phyloP scores from a whole-genome alignment of 2,329 filamentous ascomycete genomes.

The Calonectria pseudoreteaudii region DNA sequence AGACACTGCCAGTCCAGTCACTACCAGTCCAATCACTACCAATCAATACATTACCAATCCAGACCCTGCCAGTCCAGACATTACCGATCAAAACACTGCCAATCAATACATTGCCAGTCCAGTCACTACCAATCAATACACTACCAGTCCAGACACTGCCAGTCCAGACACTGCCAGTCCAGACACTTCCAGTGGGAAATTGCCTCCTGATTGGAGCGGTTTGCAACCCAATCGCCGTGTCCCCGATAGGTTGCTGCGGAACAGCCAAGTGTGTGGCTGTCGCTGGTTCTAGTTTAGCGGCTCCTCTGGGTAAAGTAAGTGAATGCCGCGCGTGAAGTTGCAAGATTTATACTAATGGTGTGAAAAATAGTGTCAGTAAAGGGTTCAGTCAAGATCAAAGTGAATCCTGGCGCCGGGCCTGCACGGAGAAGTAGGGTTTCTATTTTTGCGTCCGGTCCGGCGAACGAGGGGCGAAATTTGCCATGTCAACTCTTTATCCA shows the following conservation, averaged over 20 bases:
- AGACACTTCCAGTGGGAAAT: not conserved
- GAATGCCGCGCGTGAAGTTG: not conserved
- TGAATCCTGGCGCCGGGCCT: not conserved
- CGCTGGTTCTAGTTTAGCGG: no score
- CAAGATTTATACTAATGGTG: not conserved
- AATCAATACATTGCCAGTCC: no score
- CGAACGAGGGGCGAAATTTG: not conserved
- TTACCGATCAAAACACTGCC: no score
- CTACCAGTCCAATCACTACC: no score
- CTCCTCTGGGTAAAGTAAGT: not conserved
- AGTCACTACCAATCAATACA: no score
- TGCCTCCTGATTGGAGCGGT: not conserved
- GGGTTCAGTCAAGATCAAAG: not conserved
- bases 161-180: no score
- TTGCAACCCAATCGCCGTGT: not conserved
- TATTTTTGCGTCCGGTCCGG: not conserved
- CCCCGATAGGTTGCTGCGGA: not conserved
- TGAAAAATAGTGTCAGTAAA: not conserved
- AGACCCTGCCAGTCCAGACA: no score
- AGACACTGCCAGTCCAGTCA: no score
- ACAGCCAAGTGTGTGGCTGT: not conserved
- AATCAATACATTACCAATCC: no score
- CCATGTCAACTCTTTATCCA: not conserved
- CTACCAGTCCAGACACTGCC: no score
- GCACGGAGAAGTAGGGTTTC: not conserved